Evolutionary conservation across 1,139 yeast species (phyloP), one percentile per base, ranked within the genome.

Genomic region (Suhomyces chickasaworum): DNA sequence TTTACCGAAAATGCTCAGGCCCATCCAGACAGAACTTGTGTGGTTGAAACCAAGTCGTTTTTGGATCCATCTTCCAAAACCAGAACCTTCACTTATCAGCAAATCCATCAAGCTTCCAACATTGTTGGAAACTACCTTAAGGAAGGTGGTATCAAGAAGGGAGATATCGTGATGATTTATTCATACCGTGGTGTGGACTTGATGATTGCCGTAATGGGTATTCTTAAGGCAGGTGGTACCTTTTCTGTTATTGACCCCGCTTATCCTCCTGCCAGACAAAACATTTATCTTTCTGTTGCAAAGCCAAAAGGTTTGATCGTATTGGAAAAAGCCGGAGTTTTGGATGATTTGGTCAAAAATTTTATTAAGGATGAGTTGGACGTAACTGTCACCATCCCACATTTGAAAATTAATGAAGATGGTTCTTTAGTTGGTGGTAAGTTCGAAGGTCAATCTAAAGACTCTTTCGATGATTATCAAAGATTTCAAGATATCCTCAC

Each of bases 231-330:
- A 1, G 99, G 99, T 56, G 99, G 97, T 15, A 91, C 99, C 0
- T 93, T 93, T 64, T 91, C 97, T 5, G 99, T 95, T 22, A 93
- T 93, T 55, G 99, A 93, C 63, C 99, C 99, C 6, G 98, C 99
- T 2, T 93, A 93, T 65, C 99, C 99, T 35, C 97, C 99, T 18
- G 96, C 96, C 7, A 83, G 99, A 68, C 99, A 93, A 67, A 93
- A 89, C 57, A 83, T 93, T 53, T 93, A 93, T 64, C 77, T 93
- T 51, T 82, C 87, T 31, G 99, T 93, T 12, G 98, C 99, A 34
- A 84, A 86, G 65, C 99, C 99, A 35, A 81, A 73, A 58, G 99
- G 96, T 52, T 77, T 93, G 57, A 84, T 93, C 53, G 96, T 91
- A 22, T 83, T 93, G 59, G 84, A 85, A 57, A 87, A 90, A 64